Evolutionary conservation across 768 basidiomycete species (phyloP).

Genomic region (Auricularia heimuer): DNA sequence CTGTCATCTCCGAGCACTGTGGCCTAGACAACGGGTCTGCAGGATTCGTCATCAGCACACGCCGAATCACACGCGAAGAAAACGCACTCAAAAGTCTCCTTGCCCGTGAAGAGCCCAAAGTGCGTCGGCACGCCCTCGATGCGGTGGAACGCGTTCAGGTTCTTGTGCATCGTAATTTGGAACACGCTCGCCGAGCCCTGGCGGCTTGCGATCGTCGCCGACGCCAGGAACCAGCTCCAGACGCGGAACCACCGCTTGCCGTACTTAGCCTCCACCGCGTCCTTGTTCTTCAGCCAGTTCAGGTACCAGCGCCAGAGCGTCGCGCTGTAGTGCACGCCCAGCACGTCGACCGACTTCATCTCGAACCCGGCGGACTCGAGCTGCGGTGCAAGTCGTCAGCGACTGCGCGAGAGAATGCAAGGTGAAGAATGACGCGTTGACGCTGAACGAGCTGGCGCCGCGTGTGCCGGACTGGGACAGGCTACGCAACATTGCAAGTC

Average conservation of each 20-base stretch:
- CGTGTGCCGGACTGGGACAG: too few relatives aligned
- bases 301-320: slow-evolving; percentile 90
- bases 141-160: slow-evolving; percentile 91
- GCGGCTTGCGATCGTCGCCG: slow-evolving; percentile 62
- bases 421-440: background rate
- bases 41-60: too few relatives aligned
- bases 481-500: too few relatives aligned
- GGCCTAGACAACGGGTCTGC: too few relatives aligned
- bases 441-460: too few relatives aligned
- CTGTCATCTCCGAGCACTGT: too few relatives aligned
- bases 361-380: slow-evolving; percentile 87
- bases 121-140: slow-evolving; percentile 78
- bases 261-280: slow-evolving; percentile 79
- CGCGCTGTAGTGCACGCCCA: slow-evolving; percentile 95
- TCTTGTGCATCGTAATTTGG: slow-evolving; percentile 98
- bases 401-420: background rate
- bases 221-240: slow-evolving; percentile 97
- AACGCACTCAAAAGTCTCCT: background rate
- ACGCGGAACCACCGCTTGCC: slow-evolving; percentile 90
- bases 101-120: background rate
- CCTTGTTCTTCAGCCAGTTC: slow-evolving; percentile 94
- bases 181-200: slow-evolving; percentile 90
- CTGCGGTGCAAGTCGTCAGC: slow-evolving; percentile 9
- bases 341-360: slow-evolving; percentile 91
- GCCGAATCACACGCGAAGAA: background rate